Evolutionary conservation across 768 basidiomycete genomes (phyloP), one percentile per base, ranked within the genome.

Genomic region (Tricholoma matsutake): DNA sequence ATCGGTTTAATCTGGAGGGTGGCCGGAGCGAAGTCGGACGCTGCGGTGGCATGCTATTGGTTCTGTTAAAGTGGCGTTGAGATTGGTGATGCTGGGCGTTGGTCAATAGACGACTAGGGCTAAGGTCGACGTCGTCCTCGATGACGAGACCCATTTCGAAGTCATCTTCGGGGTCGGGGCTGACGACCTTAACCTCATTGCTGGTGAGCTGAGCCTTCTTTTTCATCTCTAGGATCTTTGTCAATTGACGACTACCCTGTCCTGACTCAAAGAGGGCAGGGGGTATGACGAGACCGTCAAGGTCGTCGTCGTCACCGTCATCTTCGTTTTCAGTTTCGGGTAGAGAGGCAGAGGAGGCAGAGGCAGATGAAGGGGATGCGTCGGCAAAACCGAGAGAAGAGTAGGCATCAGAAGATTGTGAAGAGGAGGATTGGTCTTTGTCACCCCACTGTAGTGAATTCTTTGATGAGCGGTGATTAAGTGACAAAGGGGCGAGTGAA

Each of bases 401-500:
- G 67, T 91, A 92, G 8, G 89, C 84, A 71, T 94, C 92, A 22
- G 92, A 94, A n/a, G 91, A 93, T 68, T 91, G 89, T 13, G 91
- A 91, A 6, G 91, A 91, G 4, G 83, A 86, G 1, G 92, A 89
- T 49, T 89, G 85, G 67, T 94, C 90, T 70, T 85, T 90, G 75
- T 93, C 91, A 31, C 88, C 80, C 90, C 91, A 93, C 75, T 92
- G 91, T 28, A 94, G 79, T 0, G 92, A 92, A 55, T 84, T 85
- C 76, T 93, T 93, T 59, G 92, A 93, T 8, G 88, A 82, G 56
- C 88, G 86, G 69, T 92, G 89, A 64, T 80, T 84, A 18, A 92
- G 83, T 31, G 89, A 85, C 59, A 87, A 76, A 56, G 93, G 90
- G 43, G 88, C 87, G 45, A 95, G 86, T 18, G 92, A 94, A 56